phyloP scores from a whole-genome alignment of 306 rosid genomes.

The Gillenia trifoliata region DNA sequence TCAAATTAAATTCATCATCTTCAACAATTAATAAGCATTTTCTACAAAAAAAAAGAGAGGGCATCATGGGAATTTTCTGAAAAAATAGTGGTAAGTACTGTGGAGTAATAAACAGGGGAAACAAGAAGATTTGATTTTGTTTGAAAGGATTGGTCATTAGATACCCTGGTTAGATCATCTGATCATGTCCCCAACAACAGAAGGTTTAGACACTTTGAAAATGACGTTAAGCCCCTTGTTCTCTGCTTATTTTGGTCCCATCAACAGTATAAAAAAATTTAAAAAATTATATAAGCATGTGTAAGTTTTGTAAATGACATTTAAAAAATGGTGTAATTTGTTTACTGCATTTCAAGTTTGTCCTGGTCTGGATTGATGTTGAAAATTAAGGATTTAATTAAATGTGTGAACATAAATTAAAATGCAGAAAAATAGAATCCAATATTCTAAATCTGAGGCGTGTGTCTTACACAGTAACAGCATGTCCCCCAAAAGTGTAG shows the following conservation, averaged over 20 bases:
- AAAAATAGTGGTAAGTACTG: background rate
- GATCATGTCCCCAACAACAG: constrained; percentile 22
- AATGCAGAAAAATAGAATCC: background rate
- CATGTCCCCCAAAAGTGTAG: constrained; percentile 99
- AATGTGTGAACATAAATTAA: background rate
- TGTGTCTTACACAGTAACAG: constrained; percentile 97
- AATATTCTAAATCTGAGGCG: constrained; percentile 3
- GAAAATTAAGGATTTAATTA: background rate
- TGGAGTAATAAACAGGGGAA: background rate
- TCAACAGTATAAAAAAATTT: background rate
- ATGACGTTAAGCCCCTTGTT: constrained; percentile 28
- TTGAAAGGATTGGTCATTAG: constrained; percentile 23
- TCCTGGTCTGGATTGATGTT: background rate
- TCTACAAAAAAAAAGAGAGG: constrained; percentile 8
- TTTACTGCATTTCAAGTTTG: background rate
- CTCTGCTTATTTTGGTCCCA: background rate
- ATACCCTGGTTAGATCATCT: constrained; percentile 40
- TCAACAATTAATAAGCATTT: background rate
- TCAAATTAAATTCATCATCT: background rate
- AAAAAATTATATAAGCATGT: background rate
- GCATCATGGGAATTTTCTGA: constrained; percentile 13
- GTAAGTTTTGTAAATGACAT: constrained; percentile 14
- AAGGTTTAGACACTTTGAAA: constrained; percentile 46
- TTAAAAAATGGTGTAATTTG: background rate
- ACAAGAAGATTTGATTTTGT: background rate